Percentiles rank a stretch among this genome's conserved stretches.
phyloP scores from a whole-genome alignment of 192 early-diverging fungal species.

The Funneliformis geosporum region DNA sequence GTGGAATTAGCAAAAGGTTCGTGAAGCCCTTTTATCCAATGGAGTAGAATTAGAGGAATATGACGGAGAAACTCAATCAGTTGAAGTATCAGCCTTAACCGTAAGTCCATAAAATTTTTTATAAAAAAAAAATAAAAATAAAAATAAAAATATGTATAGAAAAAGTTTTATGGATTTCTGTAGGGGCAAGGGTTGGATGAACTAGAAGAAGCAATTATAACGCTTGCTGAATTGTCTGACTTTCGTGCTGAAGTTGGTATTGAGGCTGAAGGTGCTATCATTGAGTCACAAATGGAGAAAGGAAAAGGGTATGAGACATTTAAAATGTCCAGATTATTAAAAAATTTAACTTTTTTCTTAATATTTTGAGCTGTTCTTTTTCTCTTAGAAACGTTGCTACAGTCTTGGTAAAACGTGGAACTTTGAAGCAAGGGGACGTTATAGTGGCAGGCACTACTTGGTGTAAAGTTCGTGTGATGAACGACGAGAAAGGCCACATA shows the following conservation, averaged over 20 bases:
- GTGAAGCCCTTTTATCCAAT: slow-evolving; percentile 68
- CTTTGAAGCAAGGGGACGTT: slow-evolving; percentile 70
- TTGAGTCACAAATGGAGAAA: slow-evolving; percentile 88
- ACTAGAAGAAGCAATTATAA: slow-evolving; percentile 86
- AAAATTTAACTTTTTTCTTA: not conserved
- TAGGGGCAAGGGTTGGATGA: slow-evolving; percentile 81
- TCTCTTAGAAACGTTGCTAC: slow-evolving; percentile 72
- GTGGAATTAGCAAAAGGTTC: slow-evolving; percentile 30
- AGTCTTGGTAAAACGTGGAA: slow-evolving; percentile 88
- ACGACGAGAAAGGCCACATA: slow-evolving; percentile 72
- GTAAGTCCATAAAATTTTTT: too few species aligned
- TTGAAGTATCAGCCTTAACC: slow-evolving; percentile 88
- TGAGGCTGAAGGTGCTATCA: slow-evolving; percentile 78
- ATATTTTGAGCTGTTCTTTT: not conserved
- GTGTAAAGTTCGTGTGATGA: slow-evolving; percentile 86
- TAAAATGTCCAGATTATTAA: not conserved
- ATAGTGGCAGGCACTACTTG: slow-evolving; percentile 86
- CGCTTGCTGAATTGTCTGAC: slow-evolving; percentile 86
- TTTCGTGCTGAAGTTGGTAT: slow-evolving; percentile 79
- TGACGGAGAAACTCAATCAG: slow-evolving; percentile 90
- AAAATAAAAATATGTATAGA: not conserved
- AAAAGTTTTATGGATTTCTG: too few species aligned
- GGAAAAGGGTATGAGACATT: slow-evolving; percentile 55
- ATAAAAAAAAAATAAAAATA: too few species aligned
- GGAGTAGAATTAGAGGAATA: slow-evolving; percentile 87